Evolutionary conservation across 2,329 filamentous ascomycete species (phyloP).

Genomic region (Ascochyta viciae-villosae): DNA sequence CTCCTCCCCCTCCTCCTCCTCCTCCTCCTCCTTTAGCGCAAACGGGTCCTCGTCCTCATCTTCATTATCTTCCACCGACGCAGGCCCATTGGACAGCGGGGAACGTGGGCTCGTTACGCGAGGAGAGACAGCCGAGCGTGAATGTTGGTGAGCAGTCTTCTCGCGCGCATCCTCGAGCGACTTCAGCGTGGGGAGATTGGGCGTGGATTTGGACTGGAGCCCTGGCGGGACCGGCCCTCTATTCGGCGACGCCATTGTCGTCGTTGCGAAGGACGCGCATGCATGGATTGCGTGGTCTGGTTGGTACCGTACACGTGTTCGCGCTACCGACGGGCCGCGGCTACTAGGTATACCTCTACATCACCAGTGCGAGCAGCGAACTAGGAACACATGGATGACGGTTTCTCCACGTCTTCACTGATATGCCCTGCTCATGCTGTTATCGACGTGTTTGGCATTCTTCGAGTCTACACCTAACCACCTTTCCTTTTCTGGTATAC

Average conservation of each 20-base stretch:
- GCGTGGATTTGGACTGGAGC: slow-evolving; percentile 56
- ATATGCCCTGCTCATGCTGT: background rate
- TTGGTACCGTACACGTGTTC: slow-evolving; percentile 23
- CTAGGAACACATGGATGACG: background rate
- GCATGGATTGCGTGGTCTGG: slow-evolving; percentile 24
- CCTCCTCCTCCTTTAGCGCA: slow-evolving; percentile 26
- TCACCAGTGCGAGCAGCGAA: too few relatives aligned
- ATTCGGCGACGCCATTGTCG: slow-evolving; percentile 37
- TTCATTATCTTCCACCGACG: slow-evolving; percentile 38
- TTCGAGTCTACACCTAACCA: slow-evolving; percentile 6
- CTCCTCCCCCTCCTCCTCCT: slow-evolving; percentile 37
- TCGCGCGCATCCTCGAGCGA: slow-evolving; percentile 35
- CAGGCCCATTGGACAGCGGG: slow-evolving; percentile 29
- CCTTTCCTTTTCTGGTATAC: slow-evolving; percentile 12
- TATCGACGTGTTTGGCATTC: background rate
- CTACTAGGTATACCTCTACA: background rate
- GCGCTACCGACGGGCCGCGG: slow-evolving; percentile 22
- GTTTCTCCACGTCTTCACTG: background rate
- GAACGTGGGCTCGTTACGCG: slow-evolving; percentile 27
- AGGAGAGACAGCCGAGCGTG: slow-evolving; percentile 16
- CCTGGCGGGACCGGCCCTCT: slow-evolving; percentile 46
- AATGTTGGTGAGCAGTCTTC: slow-evolving; percentile 1
- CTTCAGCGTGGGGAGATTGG: slow-evolving; percentile 54
- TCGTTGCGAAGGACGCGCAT: slow-evolving; percentile 20
- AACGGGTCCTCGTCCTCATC: slow-evolving; percentile 26